phyloP scores from a whole-genome alignment of 2,329 filamentous ascomycete species.

The Colletotrichum australisinense region DNA sequence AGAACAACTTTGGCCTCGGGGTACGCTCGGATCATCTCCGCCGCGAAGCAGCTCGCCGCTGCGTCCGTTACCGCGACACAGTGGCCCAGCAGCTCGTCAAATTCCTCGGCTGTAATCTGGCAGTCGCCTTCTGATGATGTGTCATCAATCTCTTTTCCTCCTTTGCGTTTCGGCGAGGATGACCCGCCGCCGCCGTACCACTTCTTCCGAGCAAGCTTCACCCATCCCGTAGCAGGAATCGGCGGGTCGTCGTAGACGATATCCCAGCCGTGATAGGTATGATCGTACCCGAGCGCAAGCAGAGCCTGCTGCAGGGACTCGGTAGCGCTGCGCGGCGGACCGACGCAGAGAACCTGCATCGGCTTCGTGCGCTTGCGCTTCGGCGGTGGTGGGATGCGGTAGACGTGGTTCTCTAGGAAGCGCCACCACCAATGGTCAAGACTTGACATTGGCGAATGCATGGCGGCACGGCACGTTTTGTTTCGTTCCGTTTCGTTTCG shows the following conservation, averaged over 20 bases:
- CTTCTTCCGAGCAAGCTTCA: constrained; percentile 42
- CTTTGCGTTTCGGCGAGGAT: neutral
- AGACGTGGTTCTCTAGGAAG: constrained; percentile 32
- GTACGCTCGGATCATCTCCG: constrained; percentile 44
- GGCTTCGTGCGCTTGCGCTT: constrained; percentile 45
- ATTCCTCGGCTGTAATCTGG: constrained; percentile 37
- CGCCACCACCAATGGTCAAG: constrained; percentile 33
- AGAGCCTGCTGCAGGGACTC: constrained; percentile 49
- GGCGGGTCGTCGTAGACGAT: constrained; percentile 43
- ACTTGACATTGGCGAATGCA: constrained; percentile 22
- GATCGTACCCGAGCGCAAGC: constrained; percentile 44
- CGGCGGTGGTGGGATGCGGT: constrained; percentile 37
- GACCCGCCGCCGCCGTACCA: constrained; percentile 36
- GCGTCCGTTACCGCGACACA: constrained; percentile 53
- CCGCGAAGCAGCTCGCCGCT: constrained; percentile 51
- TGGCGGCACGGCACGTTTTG: neutral
- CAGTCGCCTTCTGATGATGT: constrained; percentile 8
- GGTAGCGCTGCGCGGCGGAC: constrained; percentile 46
- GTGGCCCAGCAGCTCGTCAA: constrained; percentile 44
- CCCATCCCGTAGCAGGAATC: constrained; percentile 39
- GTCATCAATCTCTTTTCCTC: neutral
- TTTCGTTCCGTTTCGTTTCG: neutral
- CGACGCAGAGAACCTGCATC: constrained; percentile 49
- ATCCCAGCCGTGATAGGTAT: constrained; percentile 50
- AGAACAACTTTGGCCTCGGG: constrained; percentile 57